These are phyloP conservation scores for Cyberlindnera euphorbiiphila DNA, from an alignment of 805 yeast species.

Conservation along the genomic window DNA sequence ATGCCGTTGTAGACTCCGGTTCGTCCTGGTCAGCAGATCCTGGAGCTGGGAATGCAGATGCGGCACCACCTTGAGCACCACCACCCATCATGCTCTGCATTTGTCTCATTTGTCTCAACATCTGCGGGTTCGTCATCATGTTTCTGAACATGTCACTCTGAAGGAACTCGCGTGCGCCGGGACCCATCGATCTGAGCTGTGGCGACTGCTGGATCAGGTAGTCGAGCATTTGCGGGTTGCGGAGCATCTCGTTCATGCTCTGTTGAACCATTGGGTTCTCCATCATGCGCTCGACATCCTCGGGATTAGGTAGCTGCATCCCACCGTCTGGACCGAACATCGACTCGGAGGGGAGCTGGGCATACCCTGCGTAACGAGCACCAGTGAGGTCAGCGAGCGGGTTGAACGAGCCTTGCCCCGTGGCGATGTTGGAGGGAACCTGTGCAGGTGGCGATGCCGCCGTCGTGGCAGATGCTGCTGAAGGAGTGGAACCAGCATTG, in stretches of 20 bases:
- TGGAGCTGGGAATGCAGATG: constrained; percentile 45
- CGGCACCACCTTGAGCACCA: constrained; percentile 22
- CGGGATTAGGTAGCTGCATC: constrained; percentile 64
- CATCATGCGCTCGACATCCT: constrained; percentile 71
- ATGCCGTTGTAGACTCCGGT: constrained; percentile 27
- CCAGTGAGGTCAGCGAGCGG: constrained; percentile 91
- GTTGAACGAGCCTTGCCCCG: constrained; percentile 87
- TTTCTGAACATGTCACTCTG: constrained; percentile 81
- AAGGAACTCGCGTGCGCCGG: constrained; percentile 80
- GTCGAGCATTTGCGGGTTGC: constrained; percentile 87
- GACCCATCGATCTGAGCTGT: constrained; percentile 81
- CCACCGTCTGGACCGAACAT: constrained; percentile 97
- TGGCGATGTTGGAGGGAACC: constrained; percentile 75
- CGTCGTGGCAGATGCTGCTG: constrained; percentile 39
- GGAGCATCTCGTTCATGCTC: constrained; percentile 73
- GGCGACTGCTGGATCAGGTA: constrained; percentile 79
- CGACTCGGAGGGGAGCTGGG: constrained; percentile 80
- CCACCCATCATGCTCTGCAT: constrained; percentile 51
- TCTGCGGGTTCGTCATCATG: constrained; percentile 78
- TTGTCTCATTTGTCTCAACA: constrained; percentile 77
- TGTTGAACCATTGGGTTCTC: constrained; percentile 79
- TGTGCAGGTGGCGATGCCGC: constrained; percentile 31
- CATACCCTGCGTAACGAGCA: constrained; percentile 91
- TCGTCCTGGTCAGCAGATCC: constrained; percentile 33
- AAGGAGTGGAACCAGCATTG: constrained; percentile 24